Evolutionary conservation across 768 basidiomycete species (phyloP).

Genomic region (Serendipita sp.): DNA sequence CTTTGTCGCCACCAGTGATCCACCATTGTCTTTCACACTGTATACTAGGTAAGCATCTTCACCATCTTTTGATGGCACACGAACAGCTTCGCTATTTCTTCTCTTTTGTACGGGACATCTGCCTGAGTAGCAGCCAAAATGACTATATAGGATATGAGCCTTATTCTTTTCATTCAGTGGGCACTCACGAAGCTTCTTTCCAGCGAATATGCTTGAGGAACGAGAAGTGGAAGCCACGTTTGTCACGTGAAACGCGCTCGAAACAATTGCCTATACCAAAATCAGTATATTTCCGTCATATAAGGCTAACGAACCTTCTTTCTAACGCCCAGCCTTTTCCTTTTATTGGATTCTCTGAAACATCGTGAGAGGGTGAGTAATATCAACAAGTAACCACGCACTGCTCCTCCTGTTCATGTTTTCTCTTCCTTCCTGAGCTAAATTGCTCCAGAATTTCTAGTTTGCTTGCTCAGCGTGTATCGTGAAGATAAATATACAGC

Average conservation of each 20-base stretch:
- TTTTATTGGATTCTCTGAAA: conserved; percentile 34
- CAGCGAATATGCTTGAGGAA: conserved; percentile 52
- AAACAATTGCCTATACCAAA: neutral
- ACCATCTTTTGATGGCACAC: neutral
- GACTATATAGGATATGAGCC: conserved; percentile 29
- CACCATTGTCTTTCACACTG: conserved; percentile 35
- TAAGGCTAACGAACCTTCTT: too few relatives aligned
- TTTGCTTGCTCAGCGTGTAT: neutral
- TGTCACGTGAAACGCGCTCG: neutral
- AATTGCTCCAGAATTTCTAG: conserved; percentile 45
- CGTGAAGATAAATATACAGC: conserved; percentile 4
- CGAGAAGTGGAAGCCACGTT: conserved; percentile 16
- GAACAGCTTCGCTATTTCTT: conserved; percentile 13
- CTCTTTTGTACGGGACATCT: conserved; percentile 10
- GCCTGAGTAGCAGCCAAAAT: conserved; percentile 64
- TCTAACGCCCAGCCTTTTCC: conserved; percentile 28
- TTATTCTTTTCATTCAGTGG: neutral
- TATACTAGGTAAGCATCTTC: neutral
- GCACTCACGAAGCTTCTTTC: conserved; percentile 61
- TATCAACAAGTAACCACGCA: conserved; percentile 16
- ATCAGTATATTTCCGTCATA: conserved; percentile 15
- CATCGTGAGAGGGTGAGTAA: neutral
- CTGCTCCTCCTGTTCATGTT: conserved; percentile 49
- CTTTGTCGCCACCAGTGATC: conserved; percentile 41
- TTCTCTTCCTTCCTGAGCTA: conserved; percentile 54